Percentiles rank a stretch among this genome's conserved stretches.
Conservation (phyloP, 129 eudicot species). For the Helianthus annuus region HanXRQr2.0-SUNRISE NC_035433.2:87689077-87689576, state of each 20-base stretch:
- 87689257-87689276: not conserved
- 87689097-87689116: constrained; percentile 7
- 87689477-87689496: too few relatives aligned
- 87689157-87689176: constrained; percentile 99
- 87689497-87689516: too few relatives aligned
- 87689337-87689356: not conserved
- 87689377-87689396: not conserved
- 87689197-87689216: constrained; percentile 50
- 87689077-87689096: not conserved
- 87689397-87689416: not conserved
- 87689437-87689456: constrained; percentile 3
- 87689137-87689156: constrained; percentile 92
- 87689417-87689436: not conserved
- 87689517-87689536: too few relatives aligned
- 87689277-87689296: not conserved
- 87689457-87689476: not conserved
- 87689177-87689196: constrained; percentile 90
- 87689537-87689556: too few relatives aligned
- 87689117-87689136: constrained; percentile 54
- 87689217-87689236: constrained; percentile 18
- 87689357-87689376: not conserved
- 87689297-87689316: not conserved
- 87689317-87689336: not conserved
- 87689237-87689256: not conserved
- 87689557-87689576: too few relatives aligned